phyloP scores from a whole-genome alignment of 106 monocot genomes.

The Apostasia ramifera region DNA sequence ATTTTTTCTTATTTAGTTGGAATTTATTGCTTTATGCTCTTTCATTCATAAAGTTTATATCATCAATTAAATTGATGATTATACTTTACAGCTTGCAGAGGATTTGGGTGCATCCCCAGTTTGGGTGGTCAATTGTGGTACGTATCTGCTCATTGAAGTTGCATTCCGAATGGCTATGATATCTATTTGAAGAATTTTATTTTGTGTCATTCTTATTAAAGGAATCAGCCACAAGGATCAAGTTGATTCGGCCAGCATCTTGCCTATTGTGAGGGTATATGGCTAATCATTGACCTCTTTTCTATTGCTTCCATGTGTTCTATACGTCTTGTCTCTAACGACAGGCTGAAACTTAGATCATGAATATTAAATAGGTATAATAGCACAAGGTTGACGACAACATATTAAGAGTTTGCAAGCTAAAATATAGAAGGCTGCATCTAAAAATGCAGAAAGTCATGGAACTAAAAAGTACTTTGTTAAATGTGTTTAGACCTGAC shows the following conservation, averaged over 20 bases:
- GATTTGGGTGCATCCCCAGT: slow-evolving; percentile 62
- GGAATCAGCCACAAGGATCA: slow-evolving; percentile 84
- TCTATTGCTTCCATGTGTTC: no score
- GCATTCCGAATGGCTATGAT: not conserved
- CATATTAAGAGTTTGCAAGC: no score
- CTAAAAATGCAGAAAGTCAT: no score
- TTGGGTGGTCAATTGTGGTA: slow-evolving; percentile 83
- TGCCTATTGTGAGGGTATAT: slow-evolving; percentile 74
- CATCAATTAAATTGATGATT: slow-evolving; percentile 6
- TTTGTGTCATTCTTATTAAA: slow-evolving; percentile 16
- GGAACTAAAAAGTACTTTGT: no score
- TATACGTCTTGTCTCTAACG: no score
- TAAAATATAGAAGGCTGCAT: no score
- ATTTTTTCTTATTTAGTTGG: not conserved
- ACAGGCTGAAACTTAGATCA: no score
- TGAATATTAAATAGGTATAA: no score
- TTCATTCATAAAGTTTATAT: not conserved
- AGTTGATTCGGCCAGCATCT: slow-evolving; percentile 53
- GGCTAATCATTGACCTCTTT: not conserved
- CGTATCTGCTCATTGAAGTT: not conserved
- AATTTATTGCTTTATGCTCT: not conserved
- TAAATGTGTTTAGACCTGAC: no score
- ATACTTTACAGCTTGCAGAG: slow-evolving; percentile 54
- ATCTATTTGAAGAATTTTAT: slow-evolving; percentile 1
- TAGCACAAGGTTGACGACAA: no score